Conservation (phyloP, 495 filamentous ascomycete genomes). For the Poronia punctata region DNA sequence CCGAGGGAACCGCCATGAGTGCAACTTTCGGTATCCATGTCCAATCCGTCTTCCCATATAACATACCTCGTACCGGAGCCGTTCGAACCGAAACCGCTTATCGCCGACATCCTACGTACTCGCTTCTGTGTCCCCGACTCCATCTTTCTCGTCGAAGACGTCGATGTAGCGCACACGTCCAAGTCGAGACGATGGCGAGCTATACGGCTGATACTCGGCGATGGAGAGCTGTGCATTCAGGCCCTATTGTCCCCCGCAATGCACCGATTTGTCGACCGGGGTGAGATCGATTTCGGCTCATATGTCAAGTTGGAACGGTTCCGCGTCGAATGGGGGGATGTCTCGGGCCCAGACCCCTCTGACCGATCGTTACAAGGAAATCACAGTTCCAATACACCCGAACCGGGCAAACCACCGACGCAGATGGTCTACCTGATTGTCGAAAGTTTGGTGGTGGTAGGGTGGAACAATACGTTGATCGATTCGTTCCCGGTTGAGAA, state of each 20-base stretch:
- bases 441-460: constrained; percentile 31
- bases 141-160: constrained; percentile 37
- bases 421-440: constrained; percentile 33
- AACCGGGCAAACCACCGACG: too few relatives aligned
- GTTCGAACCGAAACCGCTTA: constrained; percentile 25
- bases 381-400: too few relatives aligned
- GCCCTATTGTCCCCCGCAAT: constrained; percentile 31
- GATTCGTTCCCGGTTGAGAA: constrained; percentile 14
- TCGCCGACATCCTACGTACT: constrained; percentile 33
- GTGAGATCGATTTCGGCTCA: constrained; percentile 30
- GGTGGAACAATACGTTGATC: constrained; percentile 31
- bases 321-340: constrained; percentile 14
- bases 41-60: constrained; percentile 18
- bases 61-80: constrained; percentile 23
- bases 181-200: constrained; percentile 20
- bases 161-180: constrained; percentile 25
- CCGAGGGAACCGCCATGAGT: too few relatives aligned
- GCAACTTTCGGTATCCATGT: too few relatives aligned
- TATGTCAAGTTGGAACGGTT: constrained; percentile 33
- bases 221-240: constrained; percentile 40
- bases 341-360: background rate
- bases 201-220: constrained; percentile 32
- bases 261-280: constrained; percentile 31
- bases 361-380: too few relatives aligned
- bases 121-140: constrained; percentile 32